Evolutionary conservation across 768 basidiomycete genomes (phyloP).

Genomic region (Tricholoma hemisulphureum): DNA sequence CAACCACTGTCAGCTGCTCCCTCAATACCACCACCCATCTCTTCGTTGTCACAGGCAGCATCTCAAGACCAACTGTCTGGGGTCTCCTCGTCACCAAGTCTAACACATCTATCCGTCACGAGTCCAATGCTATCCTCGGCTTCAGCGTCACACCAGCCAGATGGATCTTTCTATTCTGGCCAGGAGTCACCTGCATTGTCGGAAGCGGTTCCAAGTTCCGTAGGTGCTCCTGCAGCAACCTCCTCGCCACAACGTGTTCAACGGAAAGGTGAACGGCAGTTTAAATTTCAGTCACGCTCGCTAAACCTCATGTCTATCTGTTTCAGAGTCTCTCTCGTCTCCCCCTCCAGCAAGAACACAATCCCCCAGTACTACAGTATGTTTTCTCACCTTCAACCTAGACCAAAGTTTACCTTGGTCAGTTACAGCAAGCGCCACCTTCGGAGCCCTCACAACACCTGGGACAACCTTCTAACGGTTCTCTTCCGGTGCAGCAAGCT

Average conservation of each 20-base stretch:
- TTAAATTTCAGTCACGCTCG: constrained; percentile 15
- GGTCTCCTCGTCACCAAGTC: constrained; percentile 68
- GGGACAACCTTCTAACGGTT: constrained; percentile 27
- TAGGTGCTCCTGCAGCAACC: constrained; percentile 48
- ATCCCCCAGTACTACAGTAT: constrained; percentile 43
- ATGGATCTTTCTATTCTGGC: constrained; percentile 68
- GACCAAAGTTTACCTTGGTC: background rate
- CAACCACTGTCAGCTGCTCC: constrained; percentile 37
- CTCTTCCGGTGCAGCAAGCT: constrained; percentile 24
- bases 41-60: constrained; percentile 30
- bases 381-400: constrained; percentile 14
- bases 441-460: constrained; percentile 38
- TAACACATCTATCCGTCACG: constrained; percentile 81
- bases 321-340: constrained; percentile 44
- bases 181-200: constrained; percentile 74
- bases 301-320: constrained; percentile 4
- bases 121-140: constrained; percentile 82
- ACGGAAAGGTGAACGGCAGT: constrained; percentile 45
- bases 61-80: constrained; percentile 43
- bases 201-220: constrained; percentile 50
- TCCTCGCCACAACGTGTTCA: constrained; percentile 58
- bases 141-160: constrained; percentile 60
- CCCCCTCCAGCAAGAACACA: constrained; percentile 42
- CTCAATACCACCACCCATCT: constrained; percentile 39
- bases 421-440: constrained; percentile 36